phyloP scores from a whole-genome alignment of 2,329 filamentous ascomycete genomes.

The Botrytis aclada region DNA sequence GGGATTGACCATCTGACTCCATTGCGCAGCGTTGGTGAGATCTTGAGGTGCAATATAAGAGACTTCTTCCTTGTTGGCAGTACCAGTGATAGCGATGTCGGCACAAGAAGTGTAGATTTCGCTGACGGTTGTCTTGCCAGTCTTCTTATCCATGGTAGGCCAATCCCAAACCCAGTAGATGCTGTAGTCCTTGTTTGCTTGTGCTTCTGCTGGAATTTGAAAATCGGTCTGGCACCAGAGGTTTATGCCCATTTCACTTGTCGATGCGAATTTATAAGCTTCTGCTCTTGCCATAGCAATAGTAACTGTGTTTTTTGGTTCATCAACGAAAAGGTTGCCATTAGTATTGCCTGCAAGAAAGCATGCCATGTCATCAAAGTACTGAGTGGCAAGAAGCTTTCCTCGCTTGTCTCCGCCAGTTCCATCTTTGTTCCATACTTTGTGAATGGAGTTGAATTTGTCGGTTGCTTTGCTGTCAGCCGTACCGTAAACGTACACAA shows the following conservation, averaged over 20 bases:
- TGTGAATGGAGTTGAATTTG: slow-evolving; percentile 62
- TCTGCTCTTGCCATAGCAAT: slow-evolving; percentile 49
- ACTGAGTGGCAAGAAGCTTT: slow-evolving; percentile 68
- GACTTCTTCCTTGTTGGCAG: slow-evolving; percentile 10
- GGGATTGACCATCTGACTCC: slow-evolving; percentile 30
- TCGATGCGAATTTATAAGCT: slow-evolving; percentile 50
- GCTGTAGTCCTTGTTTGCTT: slow-evolving; percentile 66
- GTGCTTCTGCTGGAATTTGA: slow-evolving; percentile 64
- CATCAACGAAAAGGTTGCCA: background rate
- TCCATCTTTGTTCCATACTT: slow-evolving; percentile 75
- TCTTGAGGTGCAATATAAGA: slow-evolving; percentile 16
- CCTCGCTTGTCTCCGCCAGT: slow-evolving; percentile 78
- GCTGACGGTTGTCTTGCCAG: slow-evolving; percentile 46
- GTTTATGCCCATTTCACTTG: slow-evolving; percentile 49
- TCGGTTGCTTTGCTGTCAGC: slow-evolving; percentile 49
- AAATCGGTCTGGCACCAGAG: slow-evolving; percentile 81
- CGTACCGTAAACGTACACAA: slow-evolving; percentile 74
- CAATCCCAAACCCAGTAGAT: slow-evolving; percentile 98
- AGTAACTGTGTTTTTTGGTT: background rate
- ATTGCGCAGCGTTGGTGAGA: slow-evolving; percentile 21
- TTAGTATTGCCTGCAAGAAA: slow-evolving; percentile 46
- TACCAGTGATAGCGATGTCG: slow-evolving; percentile 43
- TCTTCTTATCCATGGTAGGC: slow-evolving; percentile 55
- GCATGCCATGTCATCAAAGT: slow-evolving; percentile 89
- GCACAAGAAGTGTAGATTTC: slow-evolving; percentile 60